phyloP scores from a whole-genome alignment of 2,329 filamentous ascomycete species.

The Lecanicillium sp. region DNA sequence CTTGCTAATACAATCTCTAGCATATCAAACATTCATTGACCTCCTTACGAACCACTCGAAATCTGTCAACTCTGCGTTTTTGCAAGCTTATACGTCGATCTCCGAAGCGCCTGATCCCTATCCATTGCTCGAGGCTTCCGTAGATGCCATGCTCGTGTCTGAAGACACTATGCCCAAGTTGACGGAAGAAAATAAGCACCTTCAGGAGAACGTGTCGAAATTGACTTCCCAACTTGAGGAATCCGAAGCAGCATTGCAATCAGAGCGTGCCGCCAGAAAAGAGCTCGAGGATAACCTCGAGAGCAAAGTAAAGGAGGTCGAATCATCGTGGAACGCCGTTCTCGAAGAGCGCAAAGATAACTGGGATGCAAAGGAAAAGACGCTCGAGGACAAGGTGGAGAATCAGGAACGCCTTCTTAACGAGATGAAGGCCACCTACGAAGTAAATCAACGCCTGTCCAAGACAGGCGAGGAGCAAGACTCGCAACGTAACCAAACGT shows the following conservation, averaged over 20 bases:
- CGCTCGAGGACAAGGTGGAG: constrained; percentile 85
- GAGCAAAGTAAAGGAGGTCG: constrained; percentile 76
- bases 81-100: constrained; percentile 85
- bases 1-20: constrained; percentile 33
- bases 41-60: constrained; percentile 94
- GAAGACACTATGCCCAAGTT: constrained; percentile 90
- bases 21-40: constrained; percentile 96
- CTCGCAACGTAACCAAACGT: constrained; percentile 57
- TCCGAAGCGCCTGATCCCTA: constrained; percentile 97
- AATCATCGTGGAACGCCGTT: constrained; percentile 82
- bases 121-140: constrained; percentile 88
- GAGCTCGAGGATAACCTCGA: constrained; percentile 73
- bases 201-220: constrained; percentile 70
- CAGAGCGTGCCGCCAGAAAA: constrained; percentile 65
- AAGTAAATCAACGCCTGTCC: constrained; percentile 85
- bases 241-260: constrained; percentile 70
- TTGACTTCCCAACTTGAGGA: constrained; percentile 79
- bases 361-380: constrained; percentile 90
- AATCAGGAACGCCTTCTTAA: constrained; percentile 87
- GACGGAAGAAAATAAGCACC: constrained; percentile 76
- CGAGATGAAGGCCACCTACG: constrained; percentile 94
- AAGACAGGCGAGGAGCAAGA: constrained; percentile 57
- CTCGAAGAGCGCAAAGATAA: constrained; percentile 92
- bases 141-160: constrained; percentile 85
- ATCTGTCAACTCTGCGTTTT: constrained; percentile 82